These are phyloP conservation scores for Tritrichomonas foetus DNA, from an alignment of 208 protist species.

Conservation along the genomic window DNA sequence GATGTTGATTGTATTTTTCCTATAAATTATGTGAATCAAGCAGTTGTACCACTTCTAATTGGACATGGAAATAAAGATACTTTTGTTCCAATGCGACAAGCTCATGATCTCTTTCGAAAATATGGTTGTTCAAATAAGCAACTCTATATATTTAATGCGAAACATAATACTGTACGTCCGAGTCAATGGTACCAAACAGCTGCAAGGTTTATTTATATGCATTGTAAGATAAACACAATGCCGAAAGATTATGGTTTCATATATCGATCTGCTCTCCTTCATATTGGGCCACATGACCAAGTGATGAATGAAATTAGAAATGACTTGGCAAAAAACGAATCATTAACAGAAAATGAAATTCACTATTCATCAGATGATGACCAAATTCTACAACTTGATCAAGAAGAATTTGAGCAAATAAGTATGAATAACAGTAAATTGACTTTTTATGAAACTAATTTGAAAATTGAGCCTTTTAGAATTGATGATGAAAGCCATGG, in stretches of 20 bases:
- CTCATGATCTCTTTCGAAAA: background rate
- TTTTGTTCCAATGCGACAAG: background rate
- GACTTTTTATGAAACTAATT: too few relatives aligned
- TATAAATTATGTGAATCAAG: background rate
- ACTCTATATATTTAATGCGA: background rate
- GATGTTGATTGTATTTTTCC: background rate
- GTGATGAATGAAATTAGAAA: too few relatives aligned
- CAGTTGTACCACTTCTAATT: background rate
- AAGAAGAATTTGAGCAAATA: too few relatives aligned
- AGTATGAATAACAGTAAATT: too few relatives aligned
- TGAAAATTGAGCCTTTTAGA: too few relatives aligned
- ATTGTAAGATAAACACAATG: background rate
- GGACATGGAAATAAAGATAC: slow-evolving; percentile 16
- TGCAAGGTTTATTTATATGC: background rate
- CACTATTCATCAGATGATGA: too few relatives aligned
- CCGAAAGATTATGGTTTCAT: background rate
- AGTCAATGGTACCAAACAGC: slow-evolving; percentile 26
- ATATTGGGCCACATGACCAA: too few relatives aligned
- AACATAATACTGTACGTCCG: background rate
- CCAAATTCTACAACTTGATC: too few relatives aligned
- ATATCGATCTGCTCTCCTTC: background rate
- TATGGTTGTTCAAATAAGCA: background rate
- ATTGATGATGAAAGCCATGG: too few relatives aligned
- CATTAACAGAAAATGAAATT: too few relatives aligned
- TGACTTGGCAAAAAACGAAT: too few relatives aligned